phyloP scores from a whole-genome alignment of 768 basidiomycete genomes.

The Hericium rajendrae region DNA sequence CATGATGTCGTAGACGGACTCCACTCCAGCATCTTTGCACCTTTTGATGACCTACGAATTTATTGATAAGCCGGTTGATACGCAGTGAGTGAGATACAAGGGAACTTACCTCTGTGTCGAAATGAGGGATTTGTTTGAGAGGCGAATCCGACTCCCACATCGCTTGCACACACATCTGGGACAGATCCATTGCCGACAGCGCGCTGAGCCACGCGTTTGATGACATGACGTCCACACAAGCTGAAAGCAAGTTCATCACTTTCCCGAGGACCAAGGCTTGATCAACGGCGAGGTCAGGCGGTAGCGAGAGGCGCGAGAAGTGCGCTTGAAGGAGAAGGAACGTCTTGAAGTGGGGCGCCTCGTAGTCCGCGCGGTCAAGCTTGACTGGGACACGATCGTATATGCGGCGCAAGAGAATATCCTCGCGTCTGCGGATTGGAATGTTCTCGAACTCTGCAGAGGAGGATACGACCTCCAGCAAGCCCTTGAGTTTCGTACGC shows the following conservation, averaged over 20 bases:
- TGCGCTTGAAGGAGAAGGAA: constrained; percentile 95
- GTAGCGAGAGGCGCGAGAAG: constrained; percentile 87
- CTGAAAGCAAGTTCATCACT: constrained; percentile 82
- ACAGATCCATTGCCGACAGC: constrained; percentile 92
- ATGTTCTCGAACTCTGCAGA: constrained; percentile 94
- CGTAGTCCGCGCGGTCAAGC: constrained; percentile 73
- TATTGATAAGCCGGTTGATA: not conserved
- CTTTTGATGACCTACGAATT: constrained; percentile 59
- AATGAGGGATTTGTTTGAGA: constrained; percentile 93
- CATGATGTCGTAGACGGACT: constrained; percentile 95
- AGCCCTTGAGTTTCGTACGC: constrained; percentile 91
- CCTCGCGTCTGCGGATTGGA: constrained; percentile 93
- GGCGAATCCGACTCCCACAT: constrained; percentile 98
- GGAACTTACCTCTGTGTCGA: constrained; percentile 68
- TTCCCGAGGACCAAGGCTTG: constrained; percentile 84
- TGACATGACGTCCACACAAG: constrained; percentile 97
- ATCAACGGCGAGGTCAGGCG: constrained; percentile 89
- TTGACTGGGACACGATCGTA: constrained; percentile 98
- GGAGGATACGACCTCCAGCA: constrained; percentile 93
- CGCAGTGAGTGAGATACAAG: not conserved
- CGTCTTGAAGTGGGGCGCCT: constrained; percentile 96
- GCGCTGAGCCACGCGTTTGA: constrained; percentile 94
- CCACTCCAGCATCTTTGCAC: constrained; percentile 73
- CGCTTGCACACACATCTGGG: constrained; percentile 97
- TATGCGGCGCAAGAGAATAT: constrained; percentile 71